Evolutionary conservation across 179 eudicot species (phyloP).

Genomic region (Beta lomatogona): DNA sequence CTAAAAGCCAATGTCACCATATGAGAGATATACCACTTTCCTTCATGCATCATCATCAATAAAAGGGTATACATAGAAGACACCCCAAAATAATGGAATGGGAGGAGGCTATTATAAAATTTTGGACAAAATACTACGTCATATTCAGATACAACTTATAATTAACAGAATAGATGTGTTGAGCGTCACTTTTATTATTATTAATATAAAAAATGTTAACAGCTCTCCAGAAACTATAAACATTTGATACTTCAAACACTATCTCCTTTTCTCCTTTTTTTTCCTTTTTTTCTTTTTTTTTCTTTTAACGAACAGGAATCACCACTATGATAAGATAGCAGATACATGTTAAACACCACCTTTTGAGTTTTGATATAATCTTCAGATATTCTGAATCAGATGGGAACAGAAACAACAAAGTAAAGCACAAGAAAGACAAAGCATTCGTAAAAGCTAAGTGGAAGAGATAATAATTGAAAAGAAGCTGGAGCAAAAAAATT

Average conservation of each 20-base stretch:
- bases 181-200: neutral
- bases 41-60: neutral
- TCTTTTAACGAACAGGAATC: neutral
- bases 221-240: neutral
- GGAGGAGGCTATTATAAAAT: neutral
- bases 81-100: neutral
- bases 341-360: neutral
- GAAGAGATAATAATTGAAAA: neutral
- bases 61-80: slow-evolving; percentile 2
- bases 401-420: neutral
- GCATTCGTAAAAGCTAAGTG: neutral
- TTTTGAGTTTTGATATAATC: neutral
- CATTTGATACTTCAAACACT: neutral
- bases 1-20: slow-evolving; percentile 52
- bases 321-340: neutral
- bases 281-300: neutral
- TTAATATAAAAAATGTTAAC: neutral
- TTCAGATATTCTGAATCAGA: neutral
- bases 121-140: neutral
- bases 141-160: neutral
- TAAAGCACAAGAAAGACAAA: neutral
- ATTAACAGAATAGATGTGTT: neutral
- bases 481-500: neutral
- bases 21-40: slow-evolving; percentile 26
- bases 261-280: neutral